These are phyloP conservation scores for Sicyos baderoa DNA, from an alignment of 306 rosid genomes.

Conservation along the genomic window DNA sequence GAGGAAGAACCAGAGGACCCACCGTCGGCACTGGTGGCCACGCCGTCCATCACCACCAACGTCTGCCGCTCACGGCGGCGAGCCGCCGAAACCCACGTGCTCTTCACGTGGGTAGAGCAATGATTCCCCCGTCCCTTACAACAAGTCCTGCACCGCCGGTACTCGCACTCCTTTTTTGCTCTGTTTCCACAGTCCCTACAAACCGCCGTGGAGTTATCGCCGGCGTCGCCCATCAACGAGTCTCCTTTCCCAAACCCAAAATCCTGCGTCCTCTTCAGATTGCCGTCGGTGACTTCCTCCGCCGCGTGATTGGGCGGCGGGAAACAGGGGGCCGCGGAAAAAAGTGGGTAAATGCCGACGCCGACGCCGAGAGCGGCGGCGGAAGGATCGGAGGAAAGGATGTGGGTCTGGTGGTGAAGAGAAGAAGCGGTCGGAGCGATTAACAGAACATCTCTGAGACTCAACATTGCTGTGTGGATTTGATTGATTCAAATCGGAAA, in stretches of 20 bases:
- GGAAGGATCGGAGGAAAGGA: conserved; percentile 47
- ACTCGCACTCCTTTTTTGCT: conserved; percentile 68
- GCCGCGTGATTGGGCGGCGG: conserved; percentile 20
- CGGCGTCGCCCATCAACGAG: conserved; percentile 12
- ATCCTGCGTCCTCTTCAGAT: conserved; percentile 37
- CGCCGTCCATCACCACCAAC: conserved; percentile 18
- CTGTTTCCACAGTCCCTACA: conserved; percentile 78
- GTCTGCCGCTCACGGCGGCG: conserved; percentile 47
- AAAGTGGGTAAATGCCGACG: conserved; percentile 66
- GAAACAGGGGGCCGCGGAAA: conserved; percentile 40
- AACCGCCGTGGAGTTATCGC: conserved; percentile 32
- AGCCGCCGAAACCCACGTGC: conserved; percentile 73
- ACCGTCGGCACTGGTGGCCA: conserved; percentile 18
- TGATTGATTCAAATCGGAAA: not conserved
- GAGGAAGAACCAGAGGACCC: conserved; percentile 39
- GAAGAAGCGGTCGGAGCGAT: conserved; percentile 50
- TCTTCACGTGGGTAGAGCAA: conserved; percentile 65
- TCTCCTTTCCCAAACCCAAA: conserved; percentile 23
- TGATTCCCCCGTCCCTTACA: conserved; percentile 64
- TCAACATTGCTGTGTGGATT: conserved; percentile 36
- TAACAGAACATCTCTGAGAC: conserved; percentile 65
- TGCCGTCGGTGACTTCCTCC: conserved; percentile 23
- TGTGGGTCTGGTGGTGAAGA: conserved; percentile 44
- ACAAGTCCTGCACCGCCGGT: conserved; percentile 73
- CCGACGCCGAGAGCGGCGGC: conserved; percentile 66